These are phyloP conservation scores for Nissolia schottii DNA, from an alignment of 306 rosid species.

Conservation along the genomic window DNA sequence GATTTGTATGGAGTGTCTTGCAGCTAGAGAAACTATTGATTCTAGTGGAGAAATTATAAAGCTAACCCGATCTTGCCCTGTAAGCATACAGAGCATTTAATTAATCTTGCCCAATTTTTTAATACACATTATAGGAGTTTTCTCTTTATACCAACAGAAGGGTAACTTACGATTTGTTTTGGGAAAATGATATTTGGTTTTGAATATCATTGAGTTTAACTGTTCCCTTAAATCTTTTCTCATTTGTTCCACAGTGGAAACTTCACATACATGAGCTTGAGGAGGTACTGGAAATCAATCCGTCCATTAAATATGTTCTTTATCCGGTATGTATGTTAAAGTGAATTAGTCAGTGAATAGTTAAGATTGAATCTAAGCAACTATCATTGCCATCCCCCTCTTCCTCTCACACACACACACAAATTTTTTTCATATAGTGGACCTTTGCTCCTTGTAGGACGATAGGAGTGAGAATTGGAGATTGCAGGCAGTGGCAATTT, in stretches of 20 bases:
- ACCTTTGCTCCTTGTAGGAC: slow-evolving; percentile 33
- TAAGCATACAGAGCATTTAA: slow-evolving; percentile 26
- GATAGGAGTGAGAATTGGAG: slow-evolving; percentile 53
- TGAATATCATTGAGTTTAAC: background rate
- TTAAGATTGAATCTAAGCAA: background rate
- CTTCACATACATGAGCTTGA: slow-evolving; percentile 65
- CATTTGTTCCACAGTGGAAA: slow-evolving; percentile 44
- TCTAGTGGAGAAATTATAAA: slow-evolving; percentile 50
- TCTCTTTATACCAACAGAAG: background rate
- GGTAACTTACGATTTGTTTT: background rate
- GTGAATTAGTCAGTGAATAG: background rate
- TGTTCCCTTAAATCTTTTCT: background rate
- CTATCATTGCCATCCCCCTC: background rate
- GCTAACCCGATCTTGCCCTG: slow-evolving; percentile 48
- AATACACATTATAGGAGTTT: background rate
- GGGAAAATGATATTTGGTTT: background rate
- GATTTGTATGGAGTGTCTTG: slow-evolving; percentile 47
- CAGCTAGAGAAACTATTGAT: slow-evolving; percentile 40
- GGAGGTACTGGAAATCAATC: slow-evolving; percentile 53
- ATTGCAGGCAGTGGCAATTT: slow-evolving; percentile 51
- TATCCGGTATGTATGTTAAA: slow-evolving; percentile 36
- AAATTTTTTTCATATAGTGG: background rate
- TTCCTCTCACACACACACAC: background rate
- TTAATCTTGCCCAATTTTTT: background rate
- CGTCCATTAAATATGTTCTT: slow-evolving; percentile 52